Conservation (phyloP, 2,329 filamentous ascomycete genomes). For the Elsinoe australis region DNA sequence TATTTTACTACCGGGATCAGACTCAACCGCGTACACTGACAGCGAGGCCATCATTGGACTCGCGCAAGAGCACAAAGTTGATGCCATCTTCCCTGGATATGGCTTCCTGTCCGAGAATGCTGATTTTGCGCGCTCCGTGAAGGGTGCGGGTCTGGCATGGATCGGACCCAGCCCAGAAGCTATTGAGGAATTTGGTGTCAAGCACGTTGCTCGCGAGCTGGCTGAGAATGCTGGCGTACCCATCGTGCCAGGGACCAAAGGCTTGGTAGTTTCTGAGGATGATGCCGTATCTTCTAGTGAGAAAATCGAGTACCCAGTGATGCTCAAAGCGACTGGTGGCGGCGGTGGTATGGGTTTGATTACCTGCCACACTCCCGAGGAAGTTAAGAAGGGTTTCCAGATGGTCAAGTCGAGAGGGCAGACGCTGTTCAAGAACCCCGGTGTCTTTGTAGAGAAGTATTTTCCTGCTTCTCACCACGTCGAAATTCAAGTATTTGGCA, state of each 20-base stretch:
- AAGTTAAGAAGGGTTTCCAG: slow-evolving; percentile 57
- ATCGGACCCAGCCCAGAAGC: slow-evolving; percentile 49
- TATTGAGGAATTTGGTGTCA: slow-evolving; percentile 52
- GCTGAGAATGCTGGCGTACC: slow-evolving; percentile 47
- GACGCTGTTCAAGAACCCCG: slow-evolving; percentile 74
- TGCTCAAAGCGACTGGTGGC: slow-evolving; percentile 48
- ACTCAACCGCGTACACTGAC: slow-evolving; percentile 45
- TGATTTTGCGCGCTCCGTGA: slow-evolving; percentile 49
- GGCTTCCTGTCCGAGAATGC: slow-evolving; percentile 59
- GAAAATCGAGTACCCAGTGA: slow-evolving; percentile 45
- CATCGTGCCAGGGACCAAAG: slow-evolving; percentile 48
- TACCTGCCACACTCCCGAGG: slow-evolving; percentile 59
- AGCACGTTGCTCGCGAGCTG: slow-evolving; percentile 50
- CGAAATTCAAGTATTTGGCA: slow-evolving; percentile 85
- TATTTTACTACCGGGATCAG: slow-evolving; percentile 42
- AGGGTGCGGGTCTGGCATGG: slow-evolving; percentile 50
- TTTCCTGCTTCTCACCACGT: slow-evolving; percentile 74
- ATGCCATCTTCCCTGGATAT: slow-evolving; percentile 60
- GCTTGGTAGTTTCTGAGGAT: slow-evolving; percentile 42
- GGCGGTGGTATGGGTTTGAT: slow-evolving; percentile 82
- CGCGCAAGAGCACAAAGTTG: slow-evolving; percentile 42
- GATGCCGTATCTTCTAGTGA: slow-evolving; percentile 40
- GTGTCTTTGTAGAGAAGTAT: slow-evolving; percentile 78
- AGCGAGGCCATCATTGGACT: slow-evolving; percentile 43
- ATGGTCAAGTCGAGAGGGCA: slow-evolving; percentile 64